Evolutionary conservation across 2,329 filamentous ascomycete genomes (phyloP).

Genomic region (Fusarium ambrosium): DNA sequence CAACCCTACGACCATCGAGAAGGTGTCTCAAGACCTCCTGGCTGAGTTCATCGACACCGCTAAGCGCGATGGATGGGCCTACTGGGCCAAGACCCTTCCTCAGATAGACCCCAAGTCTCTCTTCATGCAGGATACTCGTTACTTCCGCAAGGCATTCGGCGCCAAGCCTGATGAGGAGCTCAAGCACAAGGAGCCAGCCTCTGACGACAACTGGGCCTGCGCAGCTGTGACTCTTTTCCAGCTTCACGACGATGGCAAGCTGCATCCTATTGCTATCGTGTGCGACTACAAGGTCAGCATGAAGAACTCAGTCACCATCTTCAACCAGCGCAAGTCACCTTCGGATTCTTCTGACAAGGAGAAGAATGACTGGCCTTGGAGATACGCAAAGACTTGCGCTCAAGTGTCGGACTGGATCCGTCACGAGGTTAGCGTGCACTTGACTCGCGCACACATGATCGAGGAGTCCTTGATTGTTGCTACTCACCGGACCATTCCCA

Average conservation of each 20-base stretch:
- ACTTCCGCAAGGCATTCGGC: constrained; percentile 56
- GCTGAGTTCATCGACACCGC: constrained; percentile 54
- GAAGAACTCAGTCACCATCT: constrained; percentile 61
- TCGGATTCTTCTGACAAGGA: constrained; percentile 43
- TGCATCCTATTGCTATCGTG: constrained; percentile 64
- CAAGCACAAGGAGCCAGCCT: constrained; percentile 45
- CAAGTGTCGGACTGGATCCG: constrained; percentile 63
- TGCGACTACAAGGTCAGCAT: constrained; percentile 60
- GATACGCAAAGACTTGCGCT: constrained; percentile 65
- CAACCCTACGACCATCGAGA: constrained; percentile 62
- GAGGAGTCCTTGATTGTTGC: constrained; percentile 64
- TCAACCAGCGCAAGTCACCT: constrained; percentile 59
- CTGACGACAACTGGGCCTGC: constrained; percentile 52
- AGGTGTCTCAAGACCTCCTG: constrained; percentile 50
- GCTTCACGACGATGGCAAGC: constrained; percentile 57
- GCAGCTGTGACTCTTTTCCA: constrained; percentile 60
- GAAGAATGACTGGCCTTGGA: constrained; percentile 62
- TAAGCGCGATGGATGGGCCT: constrained; percentile 48
- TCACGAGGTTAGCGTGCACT: constrained; percentile 62
- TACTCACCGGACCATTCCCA: constrained; percentile 57
- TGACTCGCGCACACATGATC: constrained; percentile 60
- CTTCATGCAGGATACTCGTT: constrained; percentile 60
- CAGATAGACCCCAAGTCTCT: constrained; percentile 50
- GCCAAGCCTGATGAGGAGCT: constrained; percentile 45
- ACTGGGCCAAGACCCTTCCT: constrained; percentile 49